Conservation (phyloP, 768 basidiomycete genomes). For the Amyloporia xantha region DNA sequence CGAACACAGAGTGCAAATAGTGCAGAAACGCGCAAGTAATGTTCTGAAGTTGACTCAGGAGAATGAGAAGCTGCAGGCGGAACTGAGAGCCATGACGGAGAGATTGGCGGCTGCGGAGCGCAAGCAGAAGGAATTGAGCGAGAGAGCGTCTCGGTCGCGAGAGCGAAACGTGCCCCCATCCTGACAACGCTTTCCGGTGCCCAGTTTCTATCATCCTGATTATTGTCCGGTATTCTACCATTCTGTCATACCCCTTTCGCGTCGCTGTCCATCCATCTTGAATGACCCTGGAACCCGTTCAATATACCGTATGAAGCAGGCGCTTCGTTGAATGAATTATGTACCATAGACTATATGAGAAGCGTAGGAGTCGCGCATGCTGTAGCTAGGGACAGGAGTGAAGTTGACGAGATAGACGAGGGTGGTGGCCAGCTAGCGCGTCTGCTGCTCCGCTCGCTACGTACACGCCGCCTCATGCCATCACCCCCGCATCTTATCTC, state of each 20-base stretch:
- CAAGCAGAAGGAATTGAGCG: conserved; percentile 41
- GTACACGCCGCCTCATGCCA: background rate
- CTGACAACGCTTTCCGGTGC: background rate
- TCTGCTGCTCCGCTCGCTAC: background rate
- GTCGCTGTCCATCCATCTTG: background rate
- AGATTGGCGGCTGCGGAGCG: conserved; percentile 70
- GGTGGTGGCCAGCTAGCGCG: background rate
- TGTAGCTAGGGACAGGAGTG: too few species aligned
- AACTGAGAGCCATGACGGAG: conserved; percentile 70
- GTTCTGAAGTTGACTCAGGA: conserved; percentile 72
- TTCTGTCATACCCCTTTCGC: background rate
- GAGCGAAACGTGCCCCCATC: background rate
- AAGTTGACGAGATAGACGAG: too few species aligned
- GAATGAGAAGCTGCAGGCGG: conserved; percentile 71
- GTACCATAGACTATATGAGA: too few species aligned
- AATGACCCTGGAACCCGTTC: too few species aligned
- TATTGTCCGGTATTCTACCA: background rate
- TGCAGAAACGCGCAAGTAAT: conserved; percentile 71
- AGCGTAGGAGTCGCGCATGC: too few species aligned
- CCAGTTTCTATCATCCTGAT: background rate
- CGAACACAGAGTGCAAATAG: conserved; percentile 22
- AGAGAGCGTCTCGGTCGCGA: conserved; percentile 27
- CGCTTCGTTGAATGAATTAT: too few species aligned
- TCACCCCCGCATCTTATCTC: conserved; percentile 8
- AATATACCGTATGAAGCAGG: too few species aligned